Evolutionary conservation across 2,329 filamentous ascomycete genomes (phyloP), one percentile per base, ranked within the genome.

Genomic region (Aspergillus udagawae): DNA sequence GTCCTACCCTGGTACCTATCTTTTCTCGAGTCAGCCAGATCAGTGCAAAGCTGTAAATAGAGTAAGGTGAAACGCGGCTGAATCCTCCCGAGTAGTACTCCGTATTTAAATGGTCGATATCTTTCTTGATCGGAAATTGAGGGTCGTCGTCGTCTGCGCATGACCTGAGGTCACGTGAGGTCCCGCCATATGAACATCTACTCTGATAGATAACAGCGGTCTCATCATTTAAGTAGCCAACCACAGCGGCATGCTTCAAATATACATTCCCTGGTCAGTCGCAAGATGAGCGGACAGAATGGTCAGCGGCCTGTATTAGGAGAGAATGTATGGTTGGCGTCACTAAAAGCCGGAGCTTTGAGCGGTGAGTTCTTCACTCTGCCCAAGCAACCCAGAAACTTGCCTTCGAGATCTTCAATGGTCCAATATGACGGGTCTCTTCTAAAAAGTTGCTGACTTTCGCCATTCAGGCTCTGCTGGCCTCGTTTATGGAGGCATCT

Each of bases 401-500:
- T 38, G 32, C 32, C 32, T 14, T 38, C 14, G 32, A 17, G 32
- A 38, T 17, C 14, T 38, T 17, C 32, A 17, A 14, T n/a, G 14
- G 5, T 38, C 32, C 14, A 35, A 38, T 17, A 38, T 17, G 6
- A 17, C 14, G 32, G 32, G 32, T 17, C n/a, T 17, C 14, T 38
- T 17, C 32, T 17, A 17, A 17, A 7, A 27, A 14, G 2, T 1
- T 17, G 9, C 44, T 47, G 47, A 50, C 54, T 25, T 29, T 35
- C 51, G 63, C 51, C 51, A 61, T 32, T 70, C 59, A 62, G 65
- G 60, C 54, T 61, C 78, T 25, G 77, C 81, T 49, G 89, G 89
- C 32, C 71, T 87, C 27, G 70, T 89, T 29, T 79, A 85, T 53
- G 89, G 88, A 38, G 86, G 88, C 52, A 83, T 87, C 51, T 82